phyloP scores from a whole-genome alignment of 164 flowering plant species.

The Cinnamomum micranthum region DNA sequence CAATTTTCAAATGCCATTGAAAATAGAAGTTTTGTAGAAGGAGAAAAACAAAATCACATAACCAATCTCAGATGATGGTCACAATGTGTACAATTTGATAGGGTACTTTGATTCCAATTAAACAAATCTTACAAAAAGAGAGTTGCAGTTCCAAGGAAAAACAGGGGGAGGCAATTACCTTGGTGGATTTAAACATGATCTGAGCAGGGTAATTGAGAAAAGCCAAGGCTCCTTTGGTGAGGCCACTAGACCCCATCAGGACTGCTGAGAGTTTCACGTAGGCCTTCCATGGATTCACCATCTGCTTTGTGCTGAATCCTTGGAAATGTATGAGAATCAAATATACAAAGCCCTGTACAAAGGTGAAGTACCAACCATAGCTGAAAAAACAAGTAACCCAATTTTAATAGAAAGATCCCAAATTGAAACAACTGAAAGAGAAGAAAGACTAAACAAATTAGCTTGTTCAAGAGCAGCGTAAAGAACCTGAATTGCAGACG shows the following conservation, averaged over 20 bases:
- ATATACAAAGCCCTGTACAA: slow-evolving; percentile 84
- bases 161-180: slow-evolving; percentile 34
- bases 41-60: no score
- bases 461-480: neutral
- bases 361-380: slow-evolving; percentile 97
- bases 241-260: slow-evolving; percentile 89
- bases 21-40: neutral
- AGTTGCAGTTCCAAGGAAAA: no score
- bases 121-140: no score
- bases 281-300: slow-evolving; percentile 84
- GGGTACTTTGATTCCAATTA: no score
- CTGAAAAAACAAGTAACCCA: slow-evolving; percentile 31
- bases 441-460: neutral
- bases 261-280: slow-evolving; percentile 79
- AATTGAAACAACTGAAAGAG: neutral
- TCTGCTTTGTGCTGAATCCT: slow-evolving; percentile 81
- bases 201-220: slow-evolving; percentile 93
- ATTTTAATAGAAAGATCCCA: slow-evolving; percentile 2
- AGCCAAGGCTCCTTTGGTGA: slow-evolving; percentile 89
- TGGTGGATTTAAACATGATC: slow-evolving; percentile 93
- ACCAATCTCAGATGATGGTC: no score
- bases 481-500: slow-evolving; percentile 71
- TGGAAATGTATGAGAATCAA: slow-evolving; percentile 51
- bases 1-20: neutral
- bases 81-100: no score